Conservation (phyloP, 1,284 basidiomycete species). For the Ustilago nuda region DNA sequence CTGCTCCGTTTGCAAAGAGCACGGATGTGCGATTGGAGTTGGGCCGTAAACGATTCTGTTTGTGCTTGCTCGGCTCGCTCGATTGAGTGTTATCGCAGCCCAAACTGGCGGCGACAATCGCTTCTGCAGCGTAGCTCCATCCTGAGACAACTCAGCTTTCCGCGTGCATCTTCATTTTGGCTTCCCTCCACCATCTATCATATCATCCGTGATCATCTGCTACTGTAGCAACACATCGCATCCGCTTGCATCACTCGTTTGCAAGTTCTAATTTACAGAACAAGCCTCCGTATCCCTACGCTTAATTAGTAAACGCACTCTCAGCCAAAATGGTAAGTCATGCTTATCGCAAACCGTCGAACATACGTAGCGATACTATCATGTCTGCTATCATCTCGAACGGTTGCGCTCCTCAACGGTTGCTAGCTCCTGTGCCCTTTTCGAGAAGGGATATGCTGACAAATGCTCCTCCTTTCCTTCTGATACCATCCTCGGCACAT, state of each 20-base stretch:
- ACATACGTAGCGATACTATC: neutral
- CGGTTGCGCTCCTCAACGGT: neutral
- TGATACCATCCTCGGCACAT: neutral
- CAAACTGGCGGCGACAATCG: neutral
- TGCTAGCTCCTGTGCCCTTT: neutral
- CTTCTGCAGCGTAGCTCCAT: constrained; percentile 3
- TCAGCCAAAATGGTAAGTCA: constrained; percentile 39
- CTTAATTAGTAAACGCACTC: constrained; percentile 9
- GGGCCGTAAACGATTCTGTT: constrained; percentile 3
- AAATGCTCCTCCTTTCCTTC: neutral
- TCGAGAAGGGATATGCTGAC: neutral
- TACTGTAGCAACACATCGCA: neutral
- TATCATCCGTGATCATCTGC: constrained; percentile 11
- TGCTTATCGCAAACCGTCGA: neutral
- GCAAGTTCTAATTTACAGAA: constrained; percentile 11
- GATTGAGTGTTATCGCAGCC: constrained; percentile 2
- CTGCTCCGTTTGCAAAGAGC: constrained; percentile 1
- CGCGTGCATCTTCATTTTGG: neutral
- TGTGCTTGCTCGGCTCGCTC: neutral
- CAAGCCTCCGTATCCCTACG: neutral
- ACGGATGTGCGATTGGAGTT: neutral
- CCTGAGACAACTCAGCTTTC: constrained; percentile 18
- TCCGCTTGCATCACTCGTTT: constrained; percentile 13
- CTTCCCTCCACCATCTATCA: constrained; percentile 10
- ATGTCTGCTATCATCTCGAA: neutral